A percentile compares a stretch with the other conserved stretches of the same genome.
Evolutionary conservation across 75 land plant species (phyloP).

Genomic region (Pinus tabuliformis): DNA sequence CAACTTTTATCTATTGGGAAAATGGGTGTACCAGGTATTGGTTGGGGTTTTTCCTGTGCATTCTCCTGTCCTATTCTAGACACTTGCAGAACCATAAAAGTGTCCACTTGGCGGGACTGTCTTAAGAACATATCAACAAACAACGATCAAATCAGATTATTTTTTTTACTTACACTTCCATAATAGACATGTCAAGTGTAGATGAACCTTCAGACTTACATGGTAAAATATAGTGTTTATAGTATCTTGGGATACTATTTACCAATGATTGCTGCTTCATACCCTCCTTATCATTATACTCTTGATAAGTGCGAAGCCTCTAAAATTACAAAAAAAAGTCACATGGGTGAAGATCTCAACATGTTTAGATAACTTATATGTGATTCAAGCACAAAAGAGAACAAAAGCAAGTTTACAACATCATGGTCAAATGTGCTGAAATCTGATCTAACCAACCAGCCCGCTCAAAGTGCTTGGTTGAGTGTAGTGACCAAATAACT

Average conservation of each 20-base stretch:
- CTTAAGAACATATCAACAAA: background rate
- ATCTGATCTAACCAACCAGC: background rate
- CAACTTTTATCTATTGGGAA: slow-evolving; percentile 7
- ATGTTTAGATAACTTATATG: background rate
- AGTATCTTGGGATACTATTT: slow-evolving; percentile 60
- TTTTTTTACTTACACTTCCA: background rate
- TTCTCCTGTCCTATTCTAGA: slow-evolving; percentile 10
- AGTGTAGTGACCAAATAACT: background rate
- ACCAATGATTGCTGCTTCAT: slow-evolving; percentile 73
- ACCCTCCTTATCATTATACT: slow-evolving; percentile 76
- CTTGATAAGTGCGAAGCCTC: slow-evolving; percentile 82
- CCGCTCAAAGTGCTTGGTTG: background rate
- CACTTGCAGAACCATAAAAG: background rate
- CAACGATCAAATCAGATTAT: slow-evolving; percentile 3
- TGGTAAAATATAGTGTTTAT: slow-evolving; percentile 93
- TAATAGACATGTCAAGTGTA: background rate
- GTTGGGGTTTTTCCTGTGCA: slow-evolving; percentile 18
- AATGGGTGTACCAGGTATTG: slow-evolving; percentile 12
- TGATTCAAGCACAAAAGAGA: background rate
- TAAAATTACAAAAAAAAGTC: slow-evolving; percentile 14
- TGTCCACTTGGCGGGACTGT: background rate
- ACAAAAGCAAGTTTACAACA: background rate
- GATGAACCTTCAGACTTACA: slow-evolving; percentile 26
- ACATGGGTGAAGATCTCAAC: background rate
- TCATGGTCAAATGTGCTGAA: slow-evolving; percentile 5